A percentile compares a stretch with the other conserved stretches of the same genome.
Conservation (phyloP, 371 early-diverging fungal species). For the Haplosporangium sp. region DNA sequence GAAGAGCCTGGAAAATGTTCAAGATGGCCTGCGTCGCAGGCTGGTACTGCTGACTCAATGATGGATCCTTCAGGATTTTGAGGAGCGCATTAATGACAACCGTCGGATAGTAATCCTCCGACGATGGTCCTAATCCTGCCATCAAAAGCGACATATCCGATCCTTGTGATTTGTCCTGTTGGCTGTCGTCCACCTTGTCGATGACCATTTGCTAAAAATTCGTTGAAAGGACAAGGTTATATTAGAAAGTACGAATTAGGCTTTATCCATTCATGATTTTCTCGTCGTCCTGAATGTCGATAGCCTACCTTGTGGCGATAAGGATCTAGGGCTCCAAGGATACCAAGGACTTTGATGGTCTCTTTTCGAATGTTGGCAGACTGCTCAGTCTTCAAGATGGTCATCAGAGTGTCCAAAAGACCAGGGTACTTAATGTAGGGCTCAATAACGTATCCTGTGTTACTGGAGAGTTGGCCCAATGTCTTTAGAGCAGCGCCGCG, state of each 20-base stretch:
- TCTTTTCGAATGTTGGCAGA: conserved; percentile 78
- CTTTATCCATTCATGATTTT: not conserved
- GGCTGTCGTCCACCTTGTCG: conserved; percentile 66
- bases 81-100: conserved; percentile 92
- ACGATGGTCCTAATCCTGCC: conserved; percentile 82
- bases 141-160: conserved; percentile 73
- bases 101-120: conserved; percentile 87
- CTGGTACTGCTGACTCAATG: conserved; percentile 85
- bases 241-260: not conserved
- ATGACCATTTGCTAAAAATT: conserved; percentile 54
- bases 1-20: conserved; percentile 92
- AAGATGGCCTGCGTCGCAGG: conserved; percentile 93
- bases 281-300: not conserved
- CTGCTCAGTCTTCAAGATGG: conserved; percentile 89
- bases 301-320: conserved; percentile 83
- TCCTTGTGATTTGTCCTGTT: conserved; percentile 68
- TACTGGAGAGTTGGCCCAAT: conserved; percentile 85
- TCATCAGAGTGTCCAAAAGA: conserved; percentile 81
- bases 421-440: conserved; percentile 93
- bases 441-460: conserved; percentile 91
- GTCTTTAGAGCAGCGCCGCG: conserved; percentile 91
- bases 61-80: conserved; percentile 89
- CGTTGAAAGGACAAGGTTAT: too few species aligned
- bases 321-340: conserved; percentile 96
- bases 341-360: conserved; percentile 92